Evolutionary conservation across 768 basidiomycete genomes (phyloP), one percentile per base, ranked within the genome.

Genomic region (Collybiopsis luxurians): DNA sequence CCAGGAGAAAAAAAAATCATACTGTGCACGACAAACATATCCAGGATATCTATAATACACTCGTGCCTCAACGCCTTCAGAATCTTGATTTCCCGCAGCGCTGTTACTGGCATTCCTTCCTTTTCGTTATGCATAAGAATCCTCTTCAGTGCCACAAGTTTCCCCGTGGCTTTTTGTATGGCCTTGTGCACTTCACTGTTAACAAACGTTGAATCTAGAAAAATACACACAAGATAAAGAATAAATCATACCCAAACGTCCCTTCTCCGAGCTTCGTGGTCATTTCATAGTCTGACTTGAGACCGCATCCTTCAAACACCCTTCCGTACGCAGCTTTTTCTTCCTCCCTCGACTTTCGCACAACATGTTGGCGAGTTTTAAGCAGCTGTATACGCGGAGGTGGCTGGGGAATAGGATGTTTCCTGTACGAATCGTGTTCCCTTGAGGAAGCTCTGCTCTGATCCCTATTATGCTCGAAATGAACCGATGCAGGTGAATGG

Each of bases 61-160:
- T 86, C 80, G 64, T 99, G 96, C 40, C 84, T 82, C 58, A 99
- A 78, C 4, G 87, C 84, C 69, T 98, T 98, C 60, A 99, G 77
- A 56, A 98, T 94, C 69, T 95, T 95, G 73, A 98, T 98, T 73
- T 99, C 97, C 11, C 97, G 87, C 9, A 98, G 77, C 10, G 97
- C 95, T 7, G 97, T 98, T 21, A 98, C 92, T 1, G 96, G 94
- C 80, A 98, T 93, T 54, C 96, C 96, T 70, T 97, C 96, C 63
- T 92, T 90, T 71, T 95, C 92, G 66, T 95, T 94, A 69, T 97
- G 95, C 85, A 97, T 93, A 55, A 98, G 77, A 62, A 98, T 95
- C 51, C 95, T 86, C 71, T 98, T 98, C 48, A 98, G 74, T 6
- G 96, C 96, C 11, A 98, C 94, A 0, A 78, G 70, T 11, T 71